These are phyloP conservation scores for Posidonia oceanica DNA, from an alignment of 116 monocot genomes.

Conservation along the genomic window DNA sequence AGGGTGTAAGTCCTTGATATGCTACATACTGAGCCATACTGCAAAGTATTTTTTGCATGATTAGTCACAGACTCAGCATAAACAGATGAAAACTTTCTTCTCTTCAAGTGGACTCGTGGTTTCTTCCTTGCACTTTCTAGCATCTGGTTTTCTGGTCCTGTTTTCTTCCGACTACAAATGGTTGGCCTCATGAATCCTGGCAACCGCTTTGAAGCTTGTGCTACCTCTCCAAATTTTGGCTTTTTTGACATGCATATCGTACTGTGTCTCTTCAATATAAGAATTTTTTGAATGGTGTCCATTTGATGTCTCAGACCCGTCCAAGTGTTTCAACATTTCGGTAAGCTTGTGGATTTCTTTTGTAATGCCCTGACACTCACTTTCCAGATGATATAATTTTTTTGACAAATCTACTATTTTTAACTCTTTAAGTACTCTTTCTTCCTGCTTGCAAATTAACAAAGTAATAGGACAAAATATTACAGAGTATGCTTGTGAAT, in stretches of 20 bases:
- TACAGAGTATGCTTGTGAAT: background rate
- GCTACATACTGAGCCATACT: slow-evolving; percentile 39
- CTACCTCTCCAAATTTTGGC: slow-evolving; percentile 5
- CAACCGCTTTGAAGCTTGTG: slow-evolving; percentile 7
- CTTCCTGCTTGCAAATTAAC: slow-evolving; percentile 22
- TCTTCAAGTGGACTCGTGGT: slow-evolving; percentile 28
- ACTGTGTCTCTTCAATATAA: background rate
- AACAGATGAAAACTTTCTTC: slow-evolving; percentile 27
- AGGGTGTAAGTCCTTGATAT: slow-evolving; percentile 13
- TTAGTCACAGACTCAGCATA: slow-evolving; percentile 37
- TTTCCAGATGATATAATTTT: slow-evolving; percentile 30
- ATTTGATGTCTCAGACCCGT: background rate
- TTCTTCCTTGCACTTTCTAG: slow-evolving; percentile 20
- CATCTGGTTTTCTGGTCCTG: slow-evolving; percentile 11
- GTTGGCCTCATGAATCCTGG: slow-evolving; percentile 64
- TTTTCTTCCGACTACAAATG: slow-evolving; percentile 33
- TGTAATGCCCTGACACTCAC: slow-evolving; percentile 28
- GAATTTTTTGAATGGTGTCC: background rate
- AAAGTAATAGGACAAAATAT: too few species aligned
- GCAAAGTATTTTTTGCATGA: slow-evolving; percentile 17
- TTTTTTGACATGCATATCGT: background rate
- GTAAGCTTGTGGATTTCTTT: slow-evolving; percentile 10
- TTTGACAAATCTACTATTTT: slow-evolving; percentile 27
- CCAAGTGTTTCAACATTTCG: slow-evolving; percentile 14
- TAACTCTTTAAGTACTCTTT: slow-evolving; percentile 31